phyloP scores from a whole-genome alignment of 2,329 filamentous ascomycete species.

The Aspergillus tubingensis region DNA sequence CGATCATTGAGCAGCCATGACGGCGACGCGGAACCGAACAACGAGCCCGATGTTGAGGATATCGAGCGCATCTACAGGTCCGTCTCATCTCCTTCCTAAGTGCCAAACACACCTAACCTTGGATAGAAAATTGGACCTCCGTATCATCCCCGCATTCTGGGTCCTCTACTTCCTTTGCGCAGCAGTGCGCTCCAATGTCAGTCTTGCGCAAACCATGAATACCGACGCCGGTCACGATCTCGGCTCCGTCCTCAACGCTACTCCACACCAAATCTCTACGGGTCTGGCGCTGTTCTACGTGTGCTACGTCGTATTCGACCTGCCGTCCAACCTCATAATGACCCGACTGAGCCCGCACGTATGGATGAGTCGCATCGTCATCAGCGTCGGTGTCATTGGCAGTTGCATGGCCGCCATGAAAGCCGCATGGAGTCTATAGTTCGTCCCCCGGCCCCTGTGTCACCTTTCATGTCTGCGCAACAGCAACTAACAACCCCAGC shows the following conservation, averaged over 20 bases:
- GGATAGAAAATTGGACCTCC: constrained; percentile 57
- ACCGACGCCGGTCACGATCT: constrained; percentile 69
- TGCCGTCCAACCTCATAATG: constrained; percentile 88
- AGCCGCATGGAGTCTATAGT: constrained; percentile 82
- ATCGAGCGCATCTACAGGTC: constrained; percentile 45
- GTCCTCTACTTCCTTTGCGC: constrained; percentile 88
- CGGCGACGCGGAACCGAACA: constrained; percentile 23
- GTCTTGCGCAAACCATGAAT: constrained; percentile 95
- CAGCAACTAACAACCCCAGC: constrained; percentile 21
- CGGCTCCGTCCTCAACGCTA: constrained; percentile 68
- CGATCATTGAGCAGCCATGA: constrained; percentile 13
- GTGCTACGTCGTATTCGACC: constrained; percentile 85
- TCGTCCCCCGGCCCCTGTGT: constrained; percentile 29
- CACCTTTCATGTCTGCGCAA: background rate
- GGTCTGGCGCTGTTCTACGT: constrained; percentile 89
- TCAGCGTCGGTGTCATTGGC: constrained; percentile 82
- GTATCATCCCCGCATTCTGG: constrained; percentile 77
- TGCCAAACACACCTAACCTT: background rate
- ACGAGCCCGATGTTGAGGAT: constrained; percentile 33
- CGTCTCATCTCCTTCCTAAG: background rate
- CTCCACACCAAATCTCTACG: constrained; percentile 75
- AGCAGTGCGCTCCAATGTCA: constrained; percentile 87
- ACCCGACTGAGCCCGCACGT: constrained; percentile 78
- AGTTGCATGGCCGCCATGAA: constrained; percentile 80
- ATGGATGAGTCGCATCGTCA: constrained; percentile 91